Base-by-base conservation (phyloP, 2,329 filamentous ascomycete species). In the Magnaporthiopsis incrustans region DNA sequence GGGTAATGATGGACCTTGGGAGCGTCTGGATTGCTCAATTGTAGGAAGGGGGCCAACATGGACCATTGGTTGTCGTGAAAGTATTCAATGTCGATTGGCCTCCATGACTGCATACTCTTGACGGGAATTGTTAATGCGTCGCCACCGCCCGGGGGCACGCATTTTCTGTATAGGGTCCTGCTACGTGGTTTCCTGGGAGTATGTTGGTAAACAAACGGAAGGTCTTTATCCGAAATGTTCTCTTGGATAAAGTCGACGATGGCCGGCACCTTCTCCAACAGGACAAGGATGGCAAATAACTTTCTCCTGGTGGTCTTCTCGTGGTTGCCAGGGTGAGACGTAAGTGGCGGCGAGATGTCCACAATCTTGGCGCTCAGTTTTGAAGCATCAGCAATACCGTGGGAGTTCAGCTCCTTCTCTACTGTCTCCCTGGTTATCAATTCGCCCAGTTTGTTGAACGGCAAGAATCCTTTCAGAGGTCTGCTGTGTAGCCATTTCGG, bases 211-310 rank as follows among this genome's bases (percentile, higher is more conserved):
- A 26, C 14, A 44, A 61, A 27, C n/a, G 60, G 60, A 27, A 62
- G 60, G 18, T 62, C 6, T 4, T n/a, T 14, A 27, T 62, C 60
- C 22, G n/a, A 15, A 11, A 62, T 25, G 14, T 27, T 27, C 15
- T 62, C 60, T 8, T 62, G 44, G 27, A 62, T 62, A 12, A 62
- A 18, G 18, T n/a, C 44, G 18, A 11, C 14, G 38, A 62, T 62
- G 18, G 14, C 18, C 11, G 1, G 15, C 15, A 56, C 60, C 60
- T 62, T 5, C 2, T 33, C 18, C 10, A 62, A 57, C 12, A 62
- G 15, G 38, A 33, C 30, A 3, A 62, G 60, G 44, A 62, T 62
- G 12, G 38, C 38, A 50, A 62, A 62, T 6, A 62, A 18, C 44
- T 25, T 53, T 4, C 22, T 26, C 26, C 38, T 26, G 25, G 60